Evolutionary conservation across 306 rosid genomes (phyloP), one percentile per base, ranked within the genome.

Genomic region (Castanospermum australe): DNA sequence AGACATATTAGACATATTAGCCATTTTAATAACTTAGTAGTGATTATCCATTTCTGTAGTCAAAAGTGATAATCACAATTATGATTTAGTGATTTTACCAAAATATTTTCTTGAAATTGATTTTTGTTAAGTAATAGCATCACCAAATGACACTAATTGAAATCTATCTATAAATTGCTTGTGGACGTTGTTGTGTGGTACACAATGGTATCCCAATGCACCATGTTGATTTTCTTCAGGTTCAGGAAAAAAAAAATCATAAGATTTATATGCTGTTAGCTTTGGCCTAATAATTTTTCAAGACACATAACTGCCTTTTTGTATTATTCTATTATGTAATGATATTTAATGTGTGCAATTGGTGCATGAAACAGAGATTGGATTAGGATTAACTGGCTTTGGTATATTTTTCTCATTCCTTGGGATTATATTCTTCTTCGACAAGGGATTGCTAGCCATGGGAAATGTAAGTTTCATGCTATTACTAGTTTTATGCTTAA

Each of bases 391-490:
- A 86, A 93, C 99, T 13, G 99, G 99, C 79, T 93, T 93, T 87
- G 99, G 99, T 17, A 59, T 96, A 84, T 96, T 96, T 81, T 96
- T 96, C 92, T 87, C 97, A 28, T 86, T 90, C 85, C 86, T 96
- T 85, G 99, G 98, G 74, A 41, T 96, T 54, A 41, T 93, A 63
- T 93, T 96, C 89, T 93, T 96, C 88, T 96, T 96, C 8, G 99
- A 96, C 90, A 90, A 93, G 90, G 99, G 99, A 63, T 82, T 96
- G 80, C 94, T 96, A 32, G 99, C 98, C 79, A 96, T 96, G 94
- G 99, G 99, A 84, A 93, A 96, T 77, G 99, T 96, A 86, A 89
- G 96, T 82, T 68, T 55, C 64, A 7, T 65, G 4, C 20, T 73
- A 22, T 71, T 61, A 3, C 14, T 13, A 25, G 47, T 64, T 68